Evolutionary conservation across 1,139 yeast genomes (phyloP), one percentile per base, ranked within the genome.

Genomic region (Zygosaccharomyces pseudobailii): DNA sequence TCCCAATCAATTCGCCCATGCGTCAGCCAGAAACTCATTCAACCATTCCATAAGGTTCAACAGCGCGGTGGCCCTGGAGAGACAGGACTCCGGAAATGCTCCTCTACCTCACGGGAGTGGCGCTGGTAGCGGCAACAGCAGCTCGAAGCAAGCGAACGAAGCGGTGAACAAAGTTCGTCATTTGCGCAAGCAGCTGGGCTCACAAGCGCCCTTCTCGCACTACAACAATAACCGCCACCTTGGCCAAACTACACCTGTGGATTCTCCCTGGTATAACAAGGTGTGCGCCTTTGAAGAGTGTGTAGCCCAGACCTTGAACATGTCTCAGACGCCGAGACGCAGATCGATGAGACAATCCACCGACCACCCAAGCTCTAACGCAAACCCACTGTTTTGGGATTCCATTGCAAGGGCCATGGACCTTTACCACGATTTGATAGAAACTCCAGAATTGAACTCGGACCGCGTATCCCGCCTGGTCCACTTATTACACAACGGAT

Each of bases 251-350:
- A 49, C 48, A 2, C 40, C 49, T 9, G 37, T 48, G 36, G 68
- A 71, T 21, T 70, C 73, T 2, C 75, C 75, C 27, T 70, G 71
- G 71, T 69, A 55, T 46, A 68, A 67, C 48, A 71, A 71, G 47
- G 65, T 70, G 10, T 54, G 69, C 36, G 75, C 78, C 3, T 75
- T 74, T 55, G 79, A 74, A 55, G 78, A 75, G 48, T 72, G 74
- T 53, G 67, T 75, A 6, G 58, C 71, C 3, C 71, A 70, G 43
- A 71, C 74, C 8, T 52, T 63, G 43, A 59, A 61, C 43, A 59
- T 62, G 65, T 61, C 58, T 51, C 74, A 61, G 48, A 61, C 63
- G 19, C 57, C 67, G 54, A 55, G 66, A 60, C 55, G 62, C 36
- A 56, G 57, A 39, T 57, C 55, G 40, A 53, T 54, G 43, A 61